Conservation (phyloP, 352 stramenopile species). For the Plasmopara muralis region DNA sequence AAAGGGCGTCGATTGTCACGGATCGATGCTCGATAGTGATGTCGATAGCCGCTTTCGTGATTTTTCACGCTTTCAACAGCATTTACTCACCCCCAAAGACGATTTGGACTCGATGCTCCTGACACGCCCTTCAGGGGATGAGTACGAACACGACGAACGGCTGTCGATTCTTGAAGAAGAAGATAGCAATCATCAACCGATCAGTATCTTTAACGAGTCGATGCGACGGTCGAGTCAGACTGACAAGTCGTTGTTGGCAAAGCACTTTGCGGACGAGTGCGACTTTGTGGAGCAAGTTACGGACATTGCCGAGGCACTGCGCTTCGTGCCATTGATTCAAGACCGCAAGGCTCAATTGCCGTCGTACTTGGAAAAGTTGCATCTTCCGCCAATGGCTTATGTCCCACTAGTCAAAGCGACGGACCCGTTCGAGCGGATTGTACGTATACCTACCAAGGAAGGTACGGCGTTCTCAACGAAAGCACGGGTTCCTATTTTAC, state of each 20-base stretch:
- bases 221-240: constrained; percentile 69
- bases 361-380: constrained; percentile 76
- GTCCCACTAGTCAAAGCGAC: constrained; percentile 83
- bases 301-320: constrained; percentile 74
- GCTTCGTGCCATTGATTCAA: constrained; percentile 73
- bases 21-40: constrained; percentile 31
- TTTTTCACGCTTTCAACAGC: constrained; percentile 83
- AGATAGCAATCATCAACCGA: constrained; percentile 63
- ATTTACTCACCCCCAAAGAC: constrained; percentile 72
- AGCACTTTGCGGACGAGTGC: constrained; percentile 83
- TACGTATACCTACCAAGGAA: constrained; percentile 80
- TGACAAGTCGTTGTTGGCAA: constrained; percentile 74
- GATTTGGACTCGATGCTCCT: constrained; percentile 46
- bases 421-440: constrained; percentile 83
- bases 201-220: constrained; percentile 61
- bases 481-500: constrained; percentile 76
- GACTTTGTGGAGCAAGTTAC: constrained; percentile 88
- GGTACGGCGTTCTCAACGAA: constrained; percentile 85
- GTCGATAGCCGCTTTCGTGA: constrained; percentile 71
- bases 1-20: constrained; percentile 12
- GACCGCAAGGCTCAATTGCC: constrained; percentile 76
- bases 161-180: constrained; percentile 53
- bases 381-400: constrained; percentile 82
- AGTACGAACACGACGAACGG: constrained; percentile 40
- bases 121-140: constrained; percentile 23